Evolutionary conservation across 2,329 filamentous ascomycete genomes (phyloP).

Genomic region (Dryadomyces quercus-mongolicae): DNA sequence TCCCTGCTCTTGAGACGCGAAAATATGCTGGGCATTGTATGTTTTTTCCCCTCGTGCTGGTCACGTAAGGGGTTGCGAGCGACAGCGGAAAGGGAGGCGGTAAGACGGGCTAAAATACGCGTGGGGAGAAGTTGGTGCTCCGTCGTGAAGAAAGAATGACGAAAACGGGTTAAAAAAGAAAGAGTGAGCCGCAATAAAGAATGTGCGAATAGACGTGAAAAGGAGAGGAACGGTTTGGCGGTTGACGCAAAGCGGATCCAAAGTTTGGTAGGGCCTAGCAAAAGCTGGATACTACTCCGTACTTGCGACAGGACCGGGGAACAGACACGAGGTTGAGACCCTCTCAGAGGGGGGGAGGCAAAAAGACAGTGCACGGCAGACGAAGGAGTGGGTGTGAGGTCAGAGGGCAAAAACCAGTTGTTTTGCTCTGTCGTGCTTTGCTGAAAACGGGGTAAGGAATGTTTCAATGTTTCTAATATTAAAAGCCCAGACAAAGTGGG

Average conservation of each 20-base stretch:
- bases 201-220: constrained; percentile 4
- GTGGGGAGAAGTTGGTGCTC: not conserved
- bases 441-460: not conserved
- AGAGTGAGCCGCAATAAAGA: not conserved
- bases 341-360: not conserved
- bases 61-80: not conserved
- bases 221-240: constrained; percentile 6
- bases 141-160: not conserved
- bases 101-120: not conserved
- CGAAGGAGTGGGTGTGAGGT: not conserved
- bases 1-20: constrained; percentile 66
- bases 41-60: not conserved
- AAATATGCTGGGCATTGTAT: constrained; percentile 43
- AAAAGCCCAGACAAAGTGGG: not conserved
- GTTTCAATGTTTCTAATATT: not conserved
- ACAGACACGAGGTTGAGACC: not conserved
- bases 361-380: not conserved
- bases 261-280: not conserved
- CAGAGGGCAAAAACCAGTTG: not conserved
- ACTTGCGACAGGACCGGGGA: too few relatives aligned
- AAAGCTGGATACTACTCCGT: not conserved
- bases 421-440: not conserved
- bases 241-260: not conserved
- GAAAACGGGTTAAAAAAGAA: constrained; percentile 2
- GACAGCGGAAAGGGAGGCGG: not conserved